Evolutionary conservation across 352 stramenopile genomes (phyloP).

Genomic region (Elongisporangium undulatum): DNA sequence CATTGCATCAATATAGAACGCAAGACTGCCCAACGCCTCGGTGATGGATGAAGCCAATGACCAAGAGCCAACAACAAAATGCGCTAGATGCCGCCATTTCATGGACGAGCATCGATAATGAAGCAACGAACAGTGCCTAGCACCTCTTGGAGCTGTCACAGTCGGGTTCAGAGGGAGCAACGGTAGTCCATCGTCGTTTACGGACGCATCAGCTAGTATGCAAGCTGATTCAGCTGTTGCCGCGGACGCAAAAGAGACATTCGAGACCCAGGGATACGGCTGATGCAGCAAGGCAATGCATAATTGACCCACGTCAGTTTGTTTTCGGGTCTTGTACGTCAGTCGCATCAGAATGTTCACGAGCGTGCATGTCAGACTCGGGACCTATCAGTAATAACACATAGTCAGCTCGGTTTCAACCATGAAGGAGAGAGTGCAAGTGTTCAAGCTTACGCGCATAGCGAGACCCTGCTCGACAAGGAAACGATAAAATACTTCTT

Average conservation of each 20-base stretch:
- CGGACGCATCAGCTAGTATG: background rate
- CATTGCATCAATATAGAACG: conserved; percentile 50
- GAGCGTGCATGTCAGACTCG: conserved; percentile 35
- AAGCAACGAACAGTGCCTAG: conserved; percentile 26
- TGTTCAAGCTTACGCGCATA: conserved; percentile 25
- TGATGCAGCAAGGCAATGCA: conserved; percentile 58
- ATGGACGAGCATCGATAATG: conserved; percentile 37
- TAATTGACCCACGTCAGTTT: conserved; percentile 35
- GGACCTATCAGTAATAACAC: conserved; percentile 22
- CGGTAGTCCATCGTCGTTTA: conserved; percentile 15
- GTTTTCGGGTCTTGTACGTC: conserved; percentile 37
- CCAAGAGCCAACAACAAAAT: conserved; percentile 60
- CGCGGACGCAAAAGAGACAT: conserved; percentile 6
- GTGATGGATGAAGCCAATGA: conserved; percentile 23
- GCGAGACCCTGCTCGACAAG: conserved; percentile 40
- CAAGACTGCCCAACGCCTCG: conserved; percentile 22
- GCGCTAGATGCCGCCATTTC: conserved; percentile 47
- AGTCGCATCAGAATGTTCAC: conserved; percentile 35
- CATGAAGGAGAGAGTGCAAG: background rate
- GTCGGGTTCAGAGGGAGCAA: conserved; percentile 21
- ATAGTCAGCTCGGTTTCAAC: background rate
- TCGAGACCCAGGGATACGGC: conserved; percentile 28
- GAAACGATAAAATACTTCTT: conserved; percentile 42
- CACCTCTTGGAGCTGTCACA: conserved; percentile 27
- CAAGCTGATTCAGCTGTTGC: conserved; percentile 11